Conservation (phyloP, 768 basidiomycete genomes). For the Plicaturopsis crispa region DNA sequence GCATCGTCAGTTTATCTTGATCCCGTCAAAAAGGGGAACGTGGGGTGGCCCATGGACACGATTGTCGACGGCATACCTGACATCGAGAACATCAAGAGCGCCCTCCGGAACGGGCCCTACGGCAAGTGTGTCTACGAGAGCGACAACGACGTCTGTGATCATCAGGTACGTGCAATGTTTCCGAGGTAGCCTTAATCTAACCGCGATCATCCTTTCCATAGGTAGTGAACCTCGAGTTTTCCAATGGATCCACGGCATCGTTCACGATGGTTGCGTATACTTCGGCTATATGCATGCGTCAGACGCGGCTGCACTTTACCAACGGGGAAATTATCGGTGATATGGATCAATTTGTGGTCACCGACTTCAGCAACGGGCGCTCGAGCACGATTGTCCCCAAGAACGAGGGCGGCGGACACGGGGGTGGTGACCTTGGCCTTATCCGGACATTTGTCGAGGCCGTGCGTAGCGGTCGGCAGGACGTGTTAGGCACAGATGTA, state of each 20-base stretch:
- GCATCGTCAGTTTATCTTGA: conserved; percentile 68
- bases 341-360: conserved; percentile 68
- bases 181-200: background rate
- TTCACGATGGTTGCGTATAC: conserved; percentile 90
- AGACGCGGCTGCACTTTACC: conserved; percentile 78
- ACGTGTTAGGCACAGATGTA: conserved; percentile 56
- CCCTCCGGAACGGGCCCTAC: conserved; percentile 64
- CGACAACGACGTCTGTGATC: conserved; percentile 82
- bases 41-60: conserved; percentile 56
- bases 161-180: conserved; percentile 40
- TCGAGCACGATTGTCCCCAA: conserved; percentile 37
- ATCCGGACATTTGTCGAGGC: conserved; percentile 73
- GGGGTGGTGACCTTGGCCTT: conserved; percentile 77
- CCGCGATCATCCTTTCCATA: conserved; percentile 9
- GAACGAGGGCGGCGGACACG: conserved; percentile 66
- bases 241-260: conserved; percentile 71
- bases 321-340: conserved; percentile 88
- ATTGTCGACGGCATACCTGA: conserved; percentile 80
- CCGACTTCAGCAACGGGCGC: conserved; percentile 58
- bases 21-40: conserved; percentile 40
- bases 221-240: conserved; percentile 86
- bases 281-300: conserved; percentile 71
- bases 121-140: conserved; percentile 83
- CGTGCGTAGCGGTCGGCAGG: conserved; percentile 57
- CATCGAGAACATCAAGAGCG: conserved; percentile 76